phyloP scores from a whole-genome alignment of 176 grass and related monocot species.

The Zea luxurians region DNA sequence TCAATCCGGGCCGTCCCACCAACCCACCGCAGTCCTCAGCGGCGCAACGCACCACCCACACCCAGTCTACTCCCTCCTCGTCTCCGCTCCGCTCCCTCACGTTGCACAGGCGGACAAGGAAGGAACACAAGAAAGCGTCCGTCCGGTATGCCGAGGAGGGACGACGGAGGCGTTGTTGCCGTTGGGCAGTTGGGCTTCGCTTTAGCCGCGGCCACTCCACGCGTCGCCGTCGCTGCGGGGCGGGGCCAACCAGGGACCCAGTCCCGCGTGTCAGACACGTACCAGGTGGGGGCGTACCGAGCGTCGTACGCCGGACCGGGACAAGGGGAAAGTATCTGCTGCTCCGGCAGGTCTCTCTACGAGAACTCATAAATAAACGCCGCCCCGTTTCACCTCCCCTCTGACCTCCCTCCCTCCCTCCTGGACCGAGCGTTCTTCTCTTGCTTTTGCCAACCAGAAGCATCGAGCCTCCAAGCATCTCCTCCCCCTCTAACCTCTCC shows the following conservation, averaged over 20 bases:
- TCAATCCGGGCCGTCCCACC: constrained; percentile 25
- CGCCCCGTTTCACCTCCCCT: neutral
- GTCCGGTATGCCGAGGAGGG: neutral
- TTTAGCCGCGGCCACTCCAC: neutral
- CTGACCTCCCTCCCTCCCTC: neutral
- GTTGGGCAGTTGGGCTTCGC: neutral
- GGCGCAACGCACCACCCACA: neutral
- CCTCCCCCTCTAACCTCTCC: neutral
- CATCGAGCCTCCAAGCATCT: constrained; percentile 14
- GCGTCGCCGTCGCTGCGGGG: neutral
- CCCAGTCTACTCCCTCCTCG: neutral
- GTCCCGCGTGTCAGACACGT: neutral
- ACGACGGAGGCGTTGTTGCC: neutral
- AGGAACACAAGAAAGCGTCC: neutral
- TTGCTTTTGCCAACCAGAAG: constrained; percentile 17
- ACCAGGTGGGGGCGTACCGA: neutral
- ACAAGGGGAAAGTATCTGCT: neutral
- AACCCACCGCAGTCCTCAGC: neutral
- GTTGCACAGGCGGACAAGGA: neutral
- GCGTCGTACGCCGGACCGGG: neutral
- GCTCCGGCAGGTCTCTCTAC: neutral
- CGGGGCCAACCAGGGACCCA: accelerated
- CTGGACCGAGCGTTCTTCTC: neutral
- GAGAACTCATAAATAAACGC: constrained; percentile 30
- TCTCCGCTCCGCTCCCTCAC: neutral